A percentile compares a stretch with the other conserved stretches of the same genome.
Evolutionary conservation across 2,329 filamentous ascomycete genomes (phyloP).

Genomic region (Chrysosporium queenslandicum): DNA sequence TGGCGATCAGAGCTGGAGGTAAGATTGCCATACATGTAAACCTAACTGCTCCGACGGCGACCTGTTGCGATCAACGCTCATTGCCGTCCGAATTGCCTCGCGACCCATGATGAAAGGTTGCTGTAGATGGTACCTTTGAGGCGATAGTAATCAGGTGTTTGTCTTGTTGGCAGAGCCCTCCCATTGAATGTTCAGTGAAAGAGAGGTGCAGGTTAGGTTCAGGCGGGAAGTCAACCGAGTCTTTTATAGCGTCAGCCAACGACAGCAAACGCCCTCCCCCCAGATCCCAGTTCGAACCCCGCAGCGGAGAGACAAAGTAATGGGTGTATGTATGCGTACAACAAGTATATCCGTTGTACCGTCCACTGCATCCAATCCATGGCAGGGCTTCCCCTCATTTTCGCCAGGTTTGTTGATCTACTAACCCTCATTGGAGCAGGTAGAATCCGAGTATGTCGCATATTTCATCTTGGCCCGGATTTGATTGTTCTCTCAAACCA

Average conservation of each 20-base stretch:
- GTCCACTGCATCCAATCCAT: background rate
- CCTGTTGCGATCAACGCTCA: slow-evolving; percentile 63
- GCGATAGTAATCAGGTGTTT: too few species aligned
- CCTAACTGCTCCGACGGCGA: slow-evolving; percentile 59
- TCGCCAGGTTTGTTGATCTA: background rate
- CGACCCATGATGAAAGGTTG: slow-evolving; percentile 27
- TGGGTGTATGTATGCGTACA: background rate
- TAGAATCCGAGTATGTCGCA: background rate
- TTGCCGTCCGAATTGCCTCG: slow-evolving; percentile 54
- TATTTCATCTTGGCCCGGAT: background rate
- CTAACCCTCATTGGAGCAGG: background rate
- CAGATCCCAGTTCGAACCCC: background rate
- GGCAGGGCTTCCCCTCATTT: slow-evolving; percentile 8
- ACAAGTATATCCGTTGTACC: too few species aligned
- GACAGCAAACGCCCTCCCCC: background rate
- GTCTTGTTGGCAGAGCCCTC: background rate
- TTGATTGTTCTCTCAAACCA: background rate
- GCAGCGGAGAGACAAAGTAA: background rate
- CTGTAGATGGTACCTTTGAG: background rate
- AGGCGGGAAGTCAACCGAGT: background rate
- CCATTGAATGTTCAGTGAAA: background rate
- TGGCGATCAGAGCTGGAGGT: slow-evolving; percentile 9
- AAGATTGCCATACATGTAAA: slow-evolving; percentile 52
- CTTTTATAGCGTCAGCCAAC: background rate
- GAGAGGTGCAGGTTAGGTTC: background rate